These are phyloP conservation scores for Helotiales sp. DNA, from an alignment of 2,329 filamentous ascomycete genomes.

Conservation along the genomic window DNA sequence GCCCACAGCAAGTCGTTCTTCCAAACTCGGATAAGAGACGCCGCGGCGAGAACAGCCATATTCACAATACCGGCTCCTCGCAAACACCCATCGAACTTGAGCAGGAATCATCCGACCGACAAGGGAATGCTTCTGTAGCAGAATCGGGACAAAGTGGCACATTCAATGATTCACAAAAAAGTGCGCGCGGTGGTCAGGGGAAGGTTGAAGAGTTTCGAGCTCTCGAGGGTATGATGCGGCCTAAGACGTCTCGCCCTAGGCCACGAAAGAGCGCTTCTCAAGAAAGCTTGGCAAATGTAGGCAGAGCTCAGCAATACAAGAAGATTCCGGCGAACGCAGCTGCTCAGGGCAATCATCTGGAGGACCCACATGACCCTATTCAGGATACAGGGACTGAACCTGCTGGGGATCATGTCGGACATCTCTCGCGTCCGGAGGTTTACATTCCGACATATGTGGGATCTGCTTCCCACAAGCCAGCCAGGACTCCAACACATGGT, in stretches of 20 bases:
- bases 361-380: constrained; percentile 3
- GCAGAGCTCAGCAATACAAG: not conserved
- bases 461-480: not conserved
- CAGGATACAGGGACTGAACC: not conserved
- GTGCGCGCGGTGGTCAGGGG: not conserved
- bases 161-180: not conserved
- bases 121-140: not conserved
- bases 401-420: too few species aligned
- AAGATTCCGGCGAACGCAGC: too few species aligned
- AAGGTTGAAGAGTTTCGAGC: not conserved
- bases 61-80: not conserved
- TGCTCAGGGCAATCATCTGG: not conserved
- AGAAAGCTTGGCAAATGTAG: not conserved
- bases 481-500: not conserved
- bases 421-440: not conserved
- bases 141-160: constrained; percentile 6
- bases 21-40: constrained; percentile 10
- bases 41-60: not conserved
- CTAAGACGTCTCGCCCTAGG: not conserved
- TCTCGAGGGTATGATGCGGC: not conserved
- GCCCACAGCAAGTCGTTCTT: too few species aligned
- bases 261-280: not conserved
- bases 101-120: not conserved
- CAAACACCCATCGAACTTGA: constrained; percentile 11
- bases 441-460: not conserved